phyloP scores from a whole-genome alignment of 805 yeast genomes.

The Spathaspora hagerdaliae region DNA sequence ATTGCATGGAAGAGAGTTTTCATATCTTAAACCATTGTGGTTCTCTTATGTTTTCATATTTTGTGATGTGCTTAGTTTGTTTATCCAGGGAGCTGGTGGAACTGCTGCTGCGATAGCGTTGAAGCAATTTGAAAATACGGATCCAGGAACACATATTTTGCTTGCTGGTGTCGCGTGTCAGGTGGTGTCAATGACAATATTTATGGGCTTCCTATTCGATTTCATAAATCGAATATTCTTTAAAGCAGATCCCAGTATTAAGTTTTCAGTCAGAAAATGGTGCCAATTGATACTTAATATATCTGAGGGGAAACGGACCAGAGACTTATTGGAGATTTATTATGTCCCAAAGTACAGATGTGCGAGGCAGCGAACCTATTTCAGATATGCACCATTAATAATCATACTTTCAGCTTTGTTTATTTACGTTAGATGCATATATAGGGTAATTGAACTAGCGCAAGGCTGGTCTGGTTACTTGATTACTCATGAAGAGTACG shows the following conservation, averaged over 20 bases:
- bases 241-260: conserved; percentile 18
- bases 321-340: conserved; percentile 14
- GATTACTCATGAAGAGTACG: conserved; percentile 44
- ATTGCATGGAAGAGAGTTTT: conserved; percentile 51
- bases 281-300: conserved; percentile 20
- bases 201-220: conserved; percentile 46
- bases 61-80: conserved; percentile 61
- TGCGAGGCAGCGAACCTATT: conserved; percentile 31
- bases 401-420: conserved; percentile 47
- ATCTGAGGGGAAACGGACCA: conserved; percentile 12
- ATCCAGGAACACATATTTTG: conserved; percentile 62
- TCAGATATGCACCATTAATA: conserved; percentile 42
- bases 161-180: conserved; percentile 78
- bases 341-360: conserved; percentile 33
- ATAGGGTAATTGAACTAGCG: conserved; percentile 67
- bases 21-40: conserved; percentile 51
- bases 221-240: conserved; percentile 42
- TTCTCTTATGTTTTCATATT: conserved; percentile 62
- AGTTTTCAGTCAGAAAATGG: conserved; percentile 20
- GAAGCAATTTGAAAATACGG: conserved; percentile 21
- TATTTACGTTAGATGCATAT: conserved; percentile 64
- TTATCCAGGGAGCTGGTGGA: conserved; percentile 75
- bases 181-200: conserved; percentile 63
- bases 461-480: conserved; percentile 71
- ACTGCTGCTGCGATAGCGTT: conserved; percentile 57